Evolutionary conservation across 257 asterid species (phyloP), one percentile per base, ranked within the genome.

Genomic region (Echites panduratus): DNA sequence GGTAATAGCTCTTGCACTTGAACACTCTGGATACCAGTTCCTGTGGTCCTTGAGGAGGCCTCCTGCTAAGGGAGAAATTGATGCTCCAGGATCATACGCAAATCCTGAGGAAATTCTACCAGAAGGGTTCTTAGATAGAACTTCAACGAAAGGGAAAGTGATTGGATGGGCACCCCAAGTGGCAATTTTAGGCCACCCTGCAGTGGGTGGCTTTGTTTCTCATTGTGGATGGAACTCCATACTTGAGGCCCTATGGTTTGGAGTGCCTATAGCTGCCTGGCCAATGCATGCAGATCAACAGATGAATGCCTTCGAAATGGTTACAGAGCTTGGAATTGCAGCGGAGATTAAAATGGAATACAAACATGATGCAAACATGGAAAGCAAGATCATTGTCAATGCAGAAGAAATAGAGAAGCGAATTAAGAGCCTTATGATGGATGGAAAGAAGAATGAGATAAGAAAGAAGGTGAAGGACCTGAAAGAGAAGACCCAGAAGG

Each of bases 261-360:
- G 83, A 20, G 80, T 76, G 73, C 83, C 83, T 2, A n/a, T 76
- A 32, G 80, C 80, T 47, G 73, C 83, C 47, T 80, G 83, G 83
- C 83, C 83, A 1, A 35, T 79, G 71, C 72, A 72, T 29, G 83
- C 83, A 1, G 83, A 79, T 40, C 83, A 79, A 69, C 80, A 76
- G n/a, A 16, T 72, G 29, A 80, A 80, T 72, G 80, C 83, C 17
- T 80, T 80, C 27, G 57, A 80, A 73, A 67, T 76, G 57, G 77
- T 76, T 24, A n/a, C 0, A 16, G 83, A 80, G 27, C 32, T 80
- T 49, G 80, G 75, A 40, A 20, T 80, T 26, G 69, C 66, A 9
- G 78, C 68, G 2, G 78, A 80, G 5, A 63, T 79, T 16, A 76
- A 59, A 13, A 72, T 80, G 83, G 80, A 80, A 40, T 80, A 80